These are phyloP conservation scores for Aspergillus niger DNA, from an alignment of 2,329 filamentous ascomycete species.

Conservation along the genomic window DNA sequence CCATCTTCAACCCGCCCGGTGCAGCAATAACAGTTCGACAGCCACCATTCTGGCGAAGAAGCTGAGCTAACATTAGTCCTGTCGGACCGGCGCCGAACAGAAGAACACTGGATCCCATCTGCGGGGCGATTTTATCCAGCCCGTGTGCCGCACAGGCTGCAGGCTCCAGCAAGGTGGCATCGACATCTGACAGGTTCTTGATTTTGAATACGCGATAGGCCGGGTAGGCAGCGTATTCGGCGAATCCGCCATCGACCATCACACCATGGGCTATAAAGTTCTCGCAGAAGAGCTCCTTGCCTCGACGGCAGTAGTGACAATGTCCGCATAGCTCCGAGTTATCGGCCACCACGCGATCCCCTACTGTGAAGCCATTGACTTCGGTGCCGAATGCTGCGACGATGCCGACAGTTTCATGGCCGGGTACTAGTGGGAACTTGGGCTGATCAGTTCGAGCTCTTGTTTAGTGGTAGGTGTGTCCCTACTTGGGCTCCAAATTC, in stretches of 20 bases:
- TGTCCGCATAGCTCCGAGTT: slow-evolving; percentile 65
- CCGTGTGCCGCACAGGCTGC: slow-evolving; percentile 65
- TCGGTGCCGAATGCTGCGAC: slow-evolving; percentile 61
- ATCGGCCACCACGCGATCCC: slow-evolving; percentile 63
- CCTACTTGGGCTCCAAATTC: slow-evolving; percentile 62
- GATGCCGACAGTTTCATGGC: slow-evolving; percentile 68
- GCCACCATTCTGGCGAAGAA: slow-evolving; percentile 66
- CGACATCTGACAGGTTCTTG: background rate
- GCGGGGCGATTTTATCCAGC: slow-evolving; percentile 67
- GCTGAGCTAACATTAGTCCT: slow-evolving; percentile 64
- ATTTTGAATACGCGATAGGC: slow-evolving; percentile 1
- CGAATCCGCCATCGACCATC: slow-evolving; percentile 68
- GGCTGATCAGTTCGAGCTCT: background rate
- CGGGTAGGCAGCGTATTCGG: slow-evolving; percentile 61
- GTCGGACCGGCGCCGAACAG: slow-evolving; percentile 71
- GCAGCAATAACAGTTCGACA: slow-evolving; percentile 71
- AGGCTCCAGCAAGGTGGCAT: background rate
- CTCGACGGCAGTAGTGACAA: slow-evolving; percentile 73
- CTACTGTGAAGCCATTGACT: slow-evolving; percentile 62
- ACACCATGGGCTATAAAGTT: slow-evolving; percentile 66
- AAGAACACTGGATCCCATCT: slow-evolving; percentile 65
- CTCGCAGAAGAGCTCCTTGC: slow-evolving; percentile 68
- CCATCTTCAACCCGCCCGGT: slow-evolving; percentile 69
- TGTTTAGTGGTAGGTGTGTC: background rate
- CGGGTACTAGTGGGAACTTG: slow-evolving; percentile 64